phyloP scores from a whole-genome alignment of 441 rosid species.

The Melianthus villosus region DNA sequence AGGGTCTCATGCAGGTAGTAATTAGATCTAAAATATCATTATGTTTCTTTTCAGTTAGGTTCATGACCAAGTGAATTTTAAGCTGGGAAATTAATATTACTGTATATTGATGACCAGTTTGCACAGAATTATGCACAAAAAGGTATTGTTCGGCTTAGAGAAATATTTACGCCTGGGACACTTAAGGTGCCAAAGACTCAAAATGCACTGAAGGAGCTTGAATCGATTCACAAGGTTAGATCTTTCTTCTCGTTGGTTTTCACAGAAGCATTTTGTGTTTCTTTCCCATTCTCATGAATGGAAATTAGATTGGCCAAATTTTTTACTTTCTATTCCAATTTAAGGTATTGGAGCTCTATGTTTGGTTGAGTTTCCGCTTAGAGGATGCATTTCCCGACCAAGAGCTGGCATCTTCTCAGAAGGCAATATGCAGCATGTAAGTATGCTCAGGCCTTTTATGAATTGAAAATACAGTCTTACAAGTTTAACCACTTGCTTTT shows the following conservation, averaged over 20 bases:
- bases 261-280: no score
- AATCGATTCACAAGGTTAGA: conserved; percentile 83
- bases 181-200: conserved; percentile 61
- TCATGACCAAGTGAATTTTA: no score
- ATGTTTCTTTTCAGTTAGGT: no score
- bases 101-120: conserved; percentile 56
- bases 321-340: background rate
- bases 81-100: no score
- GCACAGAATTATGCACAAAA: conserved; percentile 47
- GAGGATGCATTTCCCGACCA: conserved; percentile 76
- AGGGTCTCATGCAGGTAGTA: conserved; percentile 74
- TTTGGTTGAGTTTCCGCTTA: conserved; percentile 74
- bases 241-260: background rate
- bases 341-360: conserved; percentile 76
- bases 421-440: conserved; percentile 57
- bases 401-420: conserved; percentile 72
- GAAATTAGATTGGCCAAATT: no score
- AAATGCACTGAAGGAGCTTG: conserved; percentile 54
- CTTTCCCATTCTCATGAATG: no score
- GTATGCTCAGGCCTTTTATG: conserved; percentile 9
- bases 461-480: background rate
- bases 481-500: conserved; percentile 7
- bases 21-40: background rate
- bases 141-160: conserved; percentile 56
- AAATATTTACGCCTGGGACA: conserved; percentile 55